Evolutionary conservation across 2,329 filamentous ascomycete genomes (phyloP).

Genomic region (Lasiodiplodia sp.): DNA sequence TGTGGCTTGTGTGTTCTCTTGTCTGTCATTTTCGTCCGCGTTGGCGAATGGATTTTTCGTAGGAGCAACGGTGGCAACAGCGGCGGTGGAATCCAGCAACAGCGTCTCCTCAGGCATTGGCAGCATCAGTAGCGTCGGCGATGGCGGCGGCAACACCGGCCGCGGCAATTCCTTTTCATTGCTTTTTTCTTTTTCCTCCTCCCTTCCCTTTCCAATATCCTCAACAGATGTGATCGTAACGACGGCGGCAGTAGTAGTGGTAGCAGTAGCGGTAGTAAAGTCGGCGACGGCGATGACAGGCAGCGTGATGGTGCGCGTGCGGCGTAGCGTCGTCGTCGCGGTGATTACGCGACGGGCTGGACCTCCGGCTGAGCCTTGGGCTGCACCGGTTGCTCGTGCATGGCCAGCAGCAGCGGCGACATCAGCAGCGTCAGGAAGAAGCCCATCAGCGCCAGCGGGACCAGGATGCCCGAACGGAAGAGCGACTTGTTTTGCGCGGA

Average conservation of each 20-base stretch:
- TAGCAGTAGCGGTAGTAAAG: background rate
- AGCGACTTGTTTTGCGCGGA: slow-evolving; percentile 13
- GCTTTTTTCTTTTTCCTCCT: background rate
- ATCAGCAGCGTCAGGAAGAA: slow-evolving; percentile 28
- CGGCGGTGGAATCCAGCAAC: slow-evolving; percentile 8
- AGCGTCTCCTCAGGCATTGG: background rate
- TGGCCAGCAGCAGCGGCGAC: slow-evolving; percentile 26
- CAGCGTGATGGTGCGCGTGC: slow-evolving; percentile 18
- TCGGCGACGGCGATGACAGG: background rate
- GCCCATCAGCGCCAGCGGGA: slow-evolving; percentile 19
- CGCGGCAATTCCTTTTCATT: background rate
- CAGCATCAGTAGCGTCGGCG: slow-evolving; percentile 5
- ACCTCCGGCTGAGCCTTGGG: slow-evolving; percentile 14
- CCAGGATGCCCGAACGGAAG: slow-evolving; percentile 23
- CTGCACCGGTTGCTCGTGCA: slow-evolving; percentile 27
- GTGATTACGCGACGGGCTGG: slow-evolving; percentile 20
- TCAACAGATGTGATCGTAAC: background rate
- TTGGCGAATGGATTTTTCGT: background rate
- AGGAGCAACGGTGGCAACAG: background rate
- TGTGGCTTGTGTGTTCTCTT: background rate
- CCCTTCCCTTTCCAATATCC: background rate
- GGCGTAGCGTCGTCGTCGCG: background rate
- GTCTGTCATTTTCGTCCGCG: background rate
- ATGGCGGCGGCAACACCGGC: background rate
- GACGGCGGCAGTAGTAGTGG: background rate